These are phyloP conservation scores for Ampelomyces quisqualis DNA, from an alignment of 2,329 filamentous ascomycete genomes.

Conservation along the genomic window DNA sequence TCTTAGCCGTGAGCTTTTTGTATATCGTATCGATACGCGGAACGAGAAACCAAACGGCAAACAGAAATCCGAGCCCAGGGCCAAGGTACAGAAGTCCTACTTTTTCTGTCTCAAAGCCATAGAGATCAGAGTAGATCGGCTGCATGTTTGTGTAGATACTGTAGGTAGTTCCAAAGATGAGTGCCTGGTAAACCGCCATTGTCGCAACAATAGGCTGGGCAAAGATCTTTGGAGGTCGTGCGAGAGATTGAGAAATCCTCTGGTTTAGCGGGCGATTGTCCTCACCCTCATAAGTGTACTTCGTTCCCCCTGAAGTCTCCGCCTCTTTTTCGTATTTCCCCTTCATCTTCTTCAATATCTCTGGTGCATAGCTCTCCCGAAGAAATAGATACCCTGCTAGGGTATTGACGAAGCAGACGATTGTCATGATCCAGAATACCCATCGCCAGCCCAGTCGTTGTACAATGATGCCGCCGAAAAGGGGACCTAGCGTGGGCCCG, in stretches of 20 bases:
- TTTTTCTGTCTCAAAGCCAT: conserved; percentile 50
- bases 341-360: conserved; percentile 44
- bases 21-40: conserved; percentile 52
- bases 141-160: conserved; percentile 53
- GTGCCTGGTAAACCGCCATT: conserved; percentile 50
- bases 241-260: conserved; percentile 44
- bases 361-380: conserved; percentile 49
- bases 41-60: conserved; percentile 50
- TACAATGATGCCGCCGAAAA: conserved; percentile 50
- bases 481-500: conserved; percentile 46
- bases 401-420: conserved; percentile 47
- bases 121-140: conserved; percentile 47
- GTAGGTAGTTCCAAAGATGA: conserved; percentile 53
- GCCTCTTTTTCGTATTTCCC: conserved; percentile 35
- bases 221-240: conserved; percentile 47
- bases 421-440: conserved; percentile 52
- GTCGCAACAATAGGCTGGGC: conserved; percentile 50
- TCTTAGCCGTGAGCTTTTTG: conserved; percentile 45
- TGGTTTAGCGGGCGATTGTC: conserved; percentile 42
- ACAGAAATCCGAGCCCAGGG: conserved; percentile 48
- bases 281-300: conserved; percentile 48
- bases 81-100: conserved; percentile 51
- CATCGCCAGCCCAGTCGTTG: conserved; percentile 51
- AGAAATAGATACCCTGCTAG: conserved; percentile 48
- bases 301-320: conserved; percentile 23